phyloP scores from a whole-genome alignment of 108 stramenopile species.

The Ochromonas danica region DNA sequence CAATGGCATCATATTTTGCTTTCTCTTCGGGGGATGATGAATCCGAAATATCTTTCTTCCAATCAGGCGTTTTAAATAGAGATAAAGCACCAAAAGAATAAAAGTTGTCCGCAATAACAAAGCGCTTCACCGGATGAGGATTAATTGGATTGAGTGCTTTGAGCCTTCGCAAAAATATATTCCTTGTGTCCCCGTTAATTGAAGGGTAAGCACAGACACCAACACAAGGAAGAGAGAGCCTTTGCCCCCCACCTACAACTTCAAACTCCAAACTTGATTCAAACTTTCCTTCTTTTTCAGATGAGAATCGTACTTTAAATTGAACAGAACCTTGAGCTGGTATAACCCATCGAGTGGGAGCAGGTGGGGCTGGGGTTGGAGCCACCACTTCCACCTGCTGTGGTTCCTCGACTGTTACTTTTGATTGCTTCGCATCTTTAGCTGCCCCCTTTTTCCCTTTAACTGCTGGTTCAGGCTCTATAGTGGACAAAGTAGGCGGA shows the following conservation, averaged over 20 bases:
- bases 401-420: not conserved
- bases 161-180: constrained; percentile 62
- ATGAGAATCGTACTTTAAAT: constrained; percentile 52
- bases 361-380: not conserved
- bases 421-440: too few species aligned
- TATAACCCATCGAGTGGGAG: constrained; percentile 56
- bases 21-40: constrained; percentile 26
- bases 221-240: constrained; percentile 33
- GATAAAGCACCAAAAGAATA: constrained; percentile 63
- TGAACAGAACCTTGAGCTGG: constrained; percentile 30
- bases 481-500: too few species aligned
- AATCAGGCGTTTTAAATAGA: constrained; percentile 26
- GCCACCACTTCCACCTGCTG: not conserved
- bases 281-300: constrained; percentile 36
- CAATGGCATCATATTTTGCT: not conserved
- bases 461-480: too few species aligned
- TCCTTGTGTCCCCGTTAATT: constrained; percentile 60
- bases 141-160: constrained; percentile 49
- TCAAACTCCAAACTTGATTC: constrained; percentile 55
- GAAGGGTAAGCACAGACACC: constrained; percentile 57
- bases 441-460: too few species aligned
- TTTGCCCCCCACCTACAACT: constrained; percentile 51
- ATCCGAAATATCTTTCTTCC: constrained; percentile 10
- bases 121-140: constrained; percentile 25
- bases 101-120: constrained; percentile 31